Percentiles rank a stretch among this genome's conserved stretches.
phyloP scores from a whole-genome alignment of 306 rosid genomes.

The Vigna radiata region DNA sequence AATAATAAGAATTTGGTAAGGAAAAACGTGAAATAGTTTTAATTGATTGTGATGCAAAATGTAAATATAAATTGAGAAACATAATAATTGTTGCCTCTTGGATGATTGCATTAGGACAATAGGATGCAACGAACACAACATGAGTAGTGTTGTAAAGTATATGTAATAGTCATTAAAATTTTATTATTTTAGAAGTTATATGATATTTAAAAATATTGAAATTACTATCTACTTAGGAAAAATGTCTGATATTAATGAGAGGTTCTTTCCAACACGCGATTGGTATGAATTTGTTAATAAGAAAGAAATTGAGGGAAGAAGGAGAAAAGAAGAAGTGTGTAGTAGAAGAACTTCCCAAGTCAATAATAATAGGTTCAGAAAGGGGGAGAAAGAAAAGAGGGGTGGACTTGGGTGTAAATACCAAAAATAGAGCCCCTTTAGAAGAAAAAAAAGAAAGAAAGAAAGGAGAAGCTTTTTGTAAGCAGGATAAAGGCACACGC shows the following conservation, averaged over 20 bases:
- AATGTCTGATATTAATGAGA: not conserved
- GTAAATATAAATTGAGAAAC: not conserved
- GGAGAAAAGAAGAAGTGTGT: not conserved
- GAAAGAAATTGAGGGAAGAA: not conserved
- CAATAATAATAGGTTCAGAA: not conserved
- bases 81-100: not conserved
- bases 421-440: conserved; percentile 43
- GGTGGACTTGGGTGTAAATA: conserved; percentile 42
- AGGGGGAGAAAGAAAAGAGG: conserved; percentile 3
- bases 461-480: conserved; percentile 44
- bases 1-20: too few relatives aligned
- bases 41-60: too few relatives aligned
- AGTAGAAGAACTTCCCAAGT: not conserved
- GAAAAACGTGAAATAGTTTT: too few relatives aligned
- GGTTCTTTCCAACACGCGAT: not conserved
- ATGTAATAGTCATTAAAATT: too few relatives aligned
- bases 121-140: not conserved
- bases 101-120: not conserved
- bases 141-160: too few relatives aligned
- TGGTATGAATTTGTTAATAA: not conserved
- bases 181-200: too few relatives aligned
- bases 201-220: too few relatives aligned
- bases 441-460: not conserved
- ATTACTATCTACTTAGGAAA: too few relatives aligned
- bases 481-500: conserved; percentile 52